These are phyloP conservation scores for Singerocomus inundabilis DNA, from an alignment of 1,284 basidiomycete genomes.

Conservation along the genomic window DNA sequence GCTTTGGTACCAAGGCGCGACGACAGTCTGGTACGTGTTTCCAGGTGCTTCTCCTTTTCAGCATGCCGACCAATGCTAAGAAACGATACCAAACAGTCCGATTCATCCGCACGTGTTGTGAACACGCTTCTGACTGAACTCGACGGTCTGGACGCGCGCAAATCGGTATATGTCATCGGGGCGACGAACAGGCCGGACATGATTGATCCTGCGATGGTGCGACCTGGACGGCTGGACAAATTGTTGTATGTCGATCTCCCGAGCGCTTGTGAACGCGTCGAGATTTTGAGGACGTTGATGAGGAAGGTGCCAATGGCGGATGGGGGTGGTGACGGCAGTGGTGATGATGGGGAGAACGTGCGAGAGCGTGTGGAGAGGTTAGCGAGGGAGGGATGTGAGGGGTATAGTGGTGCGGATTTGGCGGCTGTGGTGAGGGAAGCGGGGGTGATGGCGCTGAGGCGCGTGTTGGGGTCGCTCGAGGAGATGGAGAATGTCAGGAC, in stretches of 20 bases:
- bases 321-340: conserved; percentile 3
- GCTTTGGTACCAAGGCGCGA: conserved; percentile 94
- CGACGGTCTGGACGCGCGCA: conserved; percentile 89
- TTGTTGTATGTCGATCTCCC: conserved; percentile 96
- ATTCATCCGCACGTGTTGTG: conserved; percentile 95
- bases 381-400: conserved; percentile 66
- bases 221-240: conserved; percentile 95
- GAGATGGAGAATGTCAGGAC: conserved; percentile 41
- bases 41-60: too few relatives aligned
- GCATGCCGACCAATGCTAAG: too few relatives aligned
- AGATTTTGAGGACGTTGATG: conserved; percentile 77
- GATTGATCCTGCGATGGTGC: conserved; percentile 98
- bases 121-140: conserved; percentile 97
- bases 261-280: conserved; percentile 70
- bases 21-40: conserved; percentile 76
- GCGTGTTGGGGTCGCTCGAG: conserved; percentile 63
- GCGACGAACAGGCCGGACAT: conserved; percentile 99
- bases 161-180: conserved; percentile 92
- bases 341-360: conserved; percentile 27
- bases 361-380: conserved; percentile 42
- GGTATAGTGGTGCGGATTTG: conserved; percentile 89
- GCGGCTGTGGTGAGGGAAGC: conserved; percentile 88
- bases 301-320: conserved; percentile 68
- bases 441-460: conserved; percentile 78
- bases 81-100: too few relatives aligned